Percentiles rank a stretch among this genome's conserved stretches.
Evolutionary conservation across 2,329 filamentous ascomycete species (phyloP).

Genomic region (Periconia macrospinosa): DNA sequence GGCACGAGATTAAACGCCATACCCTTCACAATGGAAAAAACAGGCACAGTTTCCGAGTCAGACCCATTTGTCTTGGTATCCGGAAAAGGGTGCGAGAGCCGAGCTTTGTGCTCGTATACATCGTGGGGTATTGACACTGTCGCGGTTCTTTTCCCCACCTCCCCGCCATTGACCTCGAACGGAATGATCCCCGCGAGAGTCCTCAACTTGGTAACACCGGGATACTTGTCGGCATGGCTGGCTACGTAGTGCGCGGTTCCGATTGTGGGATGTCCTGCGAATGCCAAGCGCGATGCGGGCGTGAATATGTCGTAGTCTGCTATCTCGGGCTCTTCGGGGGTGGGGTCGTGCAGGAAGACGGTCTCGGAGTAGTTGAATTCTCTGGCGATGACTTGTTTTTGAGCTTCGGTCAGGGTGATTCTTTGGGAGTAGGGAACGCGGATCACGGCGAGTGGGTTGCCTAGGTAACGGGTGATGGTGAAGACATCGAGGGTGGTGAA

Average conservation of each 20-base stretch:
- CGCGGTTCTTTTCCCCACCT: slow-evolving; percentile 20
- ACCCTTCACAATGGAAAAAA: slow-evolving; percentile 63
- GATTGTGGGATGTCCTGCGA: slow-evolving; percentile 61
- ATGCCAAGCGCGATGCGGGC: slow-evolving; percentile 51
- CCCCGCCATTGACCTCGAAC: slow-evolving; percentile 9
- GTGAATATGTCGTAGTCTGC: slow-evolving; percentile 56
- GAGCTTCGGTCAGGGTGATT: slow-evolving; percentile 42
- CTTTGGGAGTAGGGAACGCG: slow-evolving; percentile 46
- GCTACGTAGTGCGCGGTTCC: slow-evolving; percentile 54
- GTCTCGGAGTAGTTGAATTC: slow-evolving; percentile 62
- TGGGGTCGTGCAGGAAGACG: slow-evolving; percentile 52
- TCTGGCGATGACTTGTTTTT: slow-evolving; percentile 55
- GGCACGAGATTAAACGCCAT: slow-evolving; percentile 69
- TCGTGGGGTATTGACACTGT: slow-evolving; percentile 67
- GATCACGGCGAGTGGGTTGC: slow-evolving; percentile 58
- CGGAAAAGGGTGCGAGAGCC: slow-evolving; percentile 35
- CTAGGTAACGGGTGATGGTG: slow-evolving; percentile 47
- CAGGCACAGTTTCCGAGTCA: slow-evolving; percentile 19
- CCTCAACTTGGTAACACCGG: slow-evolving; percentile 9
- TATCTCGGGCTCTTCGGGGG: slow-evolving; percentile 4
- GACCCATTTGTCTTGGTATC: slow-evolving; percentile 8
- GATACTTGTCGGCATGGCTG: slow-evolving; percentile 20
- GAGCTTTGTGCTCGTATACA: slow-evolving; percentile 59
- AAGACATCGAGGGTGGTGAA: slow-evolving; percentile 52
- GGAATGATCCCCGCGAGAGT: slow-evolving; percentile 21